Percentiles rank a stretch among this genome's conserved stretches.
Evolutionary conservation across 2,329 filamentous ascomycete species (phyloP).

Genomic region (Aotearoamyces nothofagi): DNA sequence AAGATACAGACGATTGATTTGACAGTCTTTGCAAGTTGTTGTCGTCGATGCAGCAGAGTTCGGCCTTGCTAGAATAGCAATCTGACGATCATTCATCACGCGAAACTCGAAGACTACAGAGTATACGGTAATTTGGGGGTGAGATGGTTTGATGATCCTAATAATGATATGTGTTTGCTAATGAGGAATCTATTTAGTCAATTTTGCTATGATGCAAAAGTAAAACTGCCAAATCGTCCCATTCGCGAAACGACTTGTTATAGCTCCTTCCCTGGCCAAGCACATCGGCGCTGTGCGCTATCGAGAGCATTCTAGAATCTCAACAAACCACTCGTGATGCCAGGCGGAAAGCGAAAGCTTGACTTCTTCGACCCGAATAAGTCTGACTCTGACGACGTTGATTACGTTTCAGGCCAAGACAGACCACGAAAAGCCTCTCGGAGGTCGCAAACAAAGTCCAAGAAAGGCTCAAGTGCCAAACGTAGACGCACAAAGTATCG

Average conservation of each 20-base stretch:
- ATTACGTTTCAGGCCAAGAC: constrained; percentile 41
- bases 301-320: neutral
- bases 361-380: constrained; percentile 50
- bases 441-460: constrained; percentile 18
- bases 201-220: neutral
- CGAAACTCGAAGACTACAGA: no score
- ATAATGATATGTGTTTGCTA: neutral
- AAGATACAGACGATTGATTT: no score
- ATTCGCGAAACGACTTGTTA: neutral
- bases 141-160: no score
- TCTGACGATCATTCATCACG: no score
- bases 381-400: constrained; percentile 50
- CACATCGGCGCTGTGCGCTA: neutral
- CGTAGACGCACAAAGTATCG: constrained; percentile 30
- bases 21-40: no score
- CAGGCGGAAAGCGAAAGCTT: constrained; percentile 31
- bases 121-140: no score
- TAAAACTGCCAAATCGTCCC: neutral
- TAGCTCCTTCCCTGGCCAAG: constrained; percentile 1
- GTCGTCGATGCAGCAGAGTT: no score
- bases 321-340: constrained; percentile 10
- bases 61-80: no score
- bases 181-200: neutral
- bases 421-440: constrained; percentile 29
- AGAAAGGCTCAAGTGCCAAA: constrained; percentile 16